A percentile compares a stretch with the other conserved stretches of the same genome.
These are phyloP conservation scores for Meyerozyma sp. DNA, from an alignment of 1,139 yeast genomes.

Conservation along the genomic window DNA sequence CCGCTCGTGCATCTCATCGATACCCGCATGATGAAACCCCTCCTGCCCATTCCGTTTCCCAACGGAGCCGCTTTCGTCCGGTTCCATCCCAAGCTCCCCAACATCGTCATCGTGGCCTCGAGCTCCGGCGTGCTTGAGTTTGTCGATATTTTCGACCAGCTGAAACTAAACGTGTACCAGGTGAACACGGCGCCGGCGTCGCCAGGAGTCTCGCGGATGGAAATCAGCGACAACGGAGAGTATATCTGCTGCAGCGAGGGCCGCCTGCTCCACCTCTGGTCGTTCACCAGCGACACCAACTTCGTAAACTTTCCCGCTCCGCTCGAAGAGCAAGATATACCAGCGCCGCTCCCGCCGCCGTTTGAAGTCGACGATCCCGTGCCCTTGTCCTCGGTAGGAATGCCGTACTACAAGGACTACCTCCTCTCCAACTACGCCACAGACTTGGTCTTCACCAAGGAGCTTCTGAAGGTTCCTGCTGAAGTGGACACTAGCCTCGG, in stretches of 20 bases:
- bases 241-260: constrained; percentile 66
- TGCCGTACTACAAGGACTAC: constrained; percentile 81
- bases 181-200: constrained; percentile 46
- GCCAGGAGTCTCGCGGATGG: constrained; percentile 47
- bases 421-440: constrained; percentile 78
- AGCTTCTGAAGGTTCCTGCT: constrained; percentile 46
- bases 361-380: constrained; percentile 30
- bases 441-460: constrained; percentile 52
- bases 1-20: constrained; percentile 85
- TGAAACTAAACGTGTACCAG: constrained; percentile 56
- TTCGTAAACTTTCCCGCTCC: constrained; percentile 45
- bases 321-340: constrained; percentile 45
- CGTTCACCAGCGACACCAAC: constrained; percentile 35
- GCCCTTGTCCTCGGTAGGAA: constrained; percentile 70
- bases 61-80: constrained; percentile 85
- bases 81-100: constrained; percentile 83
- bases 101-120: constrained; percentile 71
- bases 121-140: constrained; percentile 79
- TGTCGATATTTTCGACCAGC: constrained; percentile 76
- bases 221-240: constrained; percentile 78
- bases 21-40: constrained; percentile 63
- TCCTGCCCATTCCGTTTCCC: constrained; percentile 82
- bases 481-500: constrained; percentile 24
- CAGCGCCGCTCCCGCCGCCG: constrained; percentile 16
- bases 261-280: constrained; percentile 75